Base-by-base conservation (phyloP, 768 basidiomycete genomes). In the Lactifluus subvellereus region DNA sequence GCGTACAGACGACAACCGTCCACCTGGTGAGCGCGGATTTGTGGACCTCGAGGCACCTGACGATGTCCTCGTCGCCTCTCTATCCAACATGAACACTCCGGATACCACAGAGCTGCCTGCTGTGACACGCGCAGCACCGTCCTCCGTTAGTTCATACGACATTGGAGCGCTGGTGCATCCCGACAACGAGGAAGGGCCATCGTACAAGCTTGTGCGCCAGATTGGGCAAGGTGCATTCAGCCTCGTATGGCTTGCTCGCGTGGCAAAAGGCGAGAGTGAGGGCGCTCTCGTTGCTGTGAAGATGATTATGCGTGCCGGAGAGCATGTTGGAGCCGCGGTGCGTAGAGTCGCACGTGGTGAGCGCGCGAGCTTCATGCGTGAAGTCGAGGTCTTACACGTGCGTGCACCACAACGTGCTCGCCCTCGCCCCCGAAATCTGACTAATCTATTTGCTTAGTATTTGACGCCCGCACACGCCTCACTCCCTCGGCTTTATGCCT, bases 161-260 rank as follows among this genome's bases (percentile, higher is more conserved):
- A 11, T 50, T 5, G 67, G 67, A 50, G 43, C 57, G 35, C 33
- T 60, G 18, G 58, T 67, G 3, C 65, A 55, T 14, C 65, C 60
- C 5, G 60, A 59, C 9, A 40, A 57, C 10, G 65, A 54, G 30
- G 53, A 61, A 9, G 51, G 47, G 47, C 63, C 35, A 7, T 57
- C 77, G 18, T 75, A 86, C 18, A 76, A 76, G 22, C 80, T 91
- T 8, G 67, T 83, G 35, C 77, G 77, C 2, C 73, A 77, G 4
- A 78, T 92, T 2, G 89, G 89, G 22, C 80, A 83, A 40, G 89
- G 89, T 47, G 82, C 88, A 1, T 92, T 92, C 72, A 86, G 84
- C 52, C 79, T 79, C 53, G 89, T 92, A 14, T 91, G 88, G 86
- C 80, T 89, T 7, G 88, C 87, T 2, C 77, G 80, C 50, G 82